Conservation (phyloP, 768 basidiomycete genomes). For the Panaeolus cyanescens region DNA sequence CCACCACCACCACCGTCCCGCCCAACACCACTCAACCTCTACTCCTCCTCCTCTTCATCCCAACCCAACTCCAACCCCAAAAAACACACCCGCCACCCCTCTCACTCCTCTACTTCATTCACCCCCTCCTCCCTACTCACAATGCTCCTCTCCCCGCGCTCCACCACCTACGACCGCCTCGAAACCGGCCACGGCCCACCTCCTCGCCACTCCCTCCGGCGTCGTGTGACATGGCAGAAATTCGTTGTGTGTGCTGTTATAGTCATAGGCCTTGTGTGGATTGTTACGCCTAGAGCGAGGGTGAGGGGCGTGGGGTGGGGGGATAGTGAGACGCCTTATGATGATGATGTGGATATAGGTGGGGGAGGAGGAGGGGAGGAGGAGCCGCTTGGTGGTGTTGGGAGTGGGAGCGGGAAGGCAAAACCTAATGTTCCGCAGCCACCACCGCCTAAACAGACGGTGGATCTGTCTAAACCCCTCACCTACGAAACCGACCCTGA, state of each 20-base stretch:
- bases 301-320: slow-evolving; percentile 23
- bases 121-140: not conserved
- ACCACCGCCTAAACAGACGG: slow-evolving; percentile 11
- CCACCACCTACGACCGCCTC: slow-evolving; percentile 31
- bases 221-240: slow-evolving; percentile 62
- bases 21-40: too few species aligned
- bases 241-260: slow-evolving; percentile 59
- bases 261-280: slow-evolving; percentile 63
- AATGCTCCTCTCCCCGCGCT: slow-evolving; percentile 25
- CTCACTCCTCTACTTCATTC: not conserved
- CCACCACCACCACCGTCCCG: too few species aligned
- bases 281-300: slow-evolving; percentile 56
- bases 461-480: slow-evolving; percentile 36
- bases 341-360: slow-evolving; percentile 13
- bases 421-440: slow-evolving; percentile 7
- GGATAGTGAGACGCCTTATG: slow-evolving; percentile 6
- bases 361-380: too few species aligned
- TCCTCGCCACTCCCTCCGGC: slow-evolving; percentile 31
- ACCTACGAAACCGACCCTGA: slow-evolving; percentile 75
- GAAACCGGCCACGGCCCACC: slow-evolving; percentile 45
- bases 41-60: too few species aligned
- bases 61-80: too few species aligned
- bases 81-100: not conserved
- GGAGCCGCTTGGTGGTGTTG: not conserved
- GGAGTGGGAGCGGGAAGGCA: not conserved